Evolutionary conservation across 495 filamentous ascomycete species (phyloP), one percentile per base, ranked within the genome.

Genomic region (Aspergillus conjunctus): DNA sequence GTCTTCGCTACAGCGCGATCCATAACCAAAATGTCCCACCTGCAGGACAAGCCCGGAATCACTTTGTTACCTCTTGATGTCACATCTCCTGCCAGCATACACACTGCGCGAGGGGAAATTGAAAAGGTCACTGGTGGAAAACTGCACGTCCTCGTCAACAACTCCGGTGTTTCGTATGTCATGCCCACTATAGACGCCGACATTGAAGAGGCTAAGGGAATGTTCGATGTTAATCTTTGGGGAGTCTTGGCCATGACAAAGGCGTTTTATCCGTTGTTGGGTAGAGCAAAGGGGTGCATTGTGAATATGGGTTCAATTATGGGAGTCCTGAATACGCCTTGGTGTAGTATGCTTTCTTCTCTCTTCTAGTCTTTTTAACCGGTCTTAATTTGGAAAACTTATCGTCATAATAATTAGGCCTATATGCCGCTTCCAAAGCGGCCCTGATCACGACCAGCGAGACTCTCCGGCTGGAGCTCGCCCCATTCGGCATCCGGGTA

Each of bases 191-290:
- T 83, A 5, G 85, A 88, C 66, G 68, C 79, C 21, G 68, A 74
- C 39, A 62, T 87, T 1, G 71, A 77, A 6, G 75, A 78, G 37
- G 82, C 81, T 0, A 83, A 81, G 65, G 64, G 73, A 50, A 77
- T 84, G 0, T 88, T 83, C 56, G 85, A 88, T 57, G 79, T 81
- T 33, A 88, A 88, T 66, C 80, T 88, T 22, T 87, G 83, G 68
- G 78, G 79, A 39, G 69, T 81, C 26, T 71, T 88, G 71, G 75
- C 76, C 51, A 79, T 83, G 67, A 78, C 80, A 22, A 77, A 86
- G 59, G 79, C 77, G 15, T 87, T 87, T 63, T 64, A 74, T 26
- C 77, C 79, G 51, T 71, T 81, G 51, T 74, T 88, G 2, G 78
- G 82, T 31, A 72, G 71, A 21, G 74, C 83, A 6, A 76, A 73